These are phyloP conservation scores for Arachnopeziza araneosa DNA, from an alignment of 2,329 filamentous ascomycete species.

Conservation along the genomic window DNA sequence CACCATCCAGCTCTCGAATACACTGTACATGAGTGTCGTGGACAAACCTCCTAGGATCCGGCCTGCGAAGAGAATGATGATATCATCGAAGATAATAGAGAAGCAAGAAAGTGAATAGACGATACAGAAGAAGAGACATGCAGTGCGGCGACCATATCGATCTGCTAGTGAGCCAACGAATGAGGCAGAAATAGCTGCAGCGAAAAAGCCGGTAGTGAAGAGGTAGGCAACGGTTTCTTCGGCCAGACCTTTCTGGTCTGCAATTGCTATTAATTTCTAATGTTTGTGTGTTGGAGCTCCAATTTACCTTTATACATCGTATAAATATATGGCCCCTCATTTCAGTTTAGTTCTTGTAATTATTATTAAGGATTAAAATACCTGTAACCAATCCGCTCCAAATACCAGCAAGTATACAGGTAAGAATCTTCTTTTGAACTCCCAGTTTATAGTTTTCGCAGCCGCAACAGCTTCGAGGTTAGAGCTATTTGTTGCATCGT, in stretches of 20 bases:
- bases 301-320: slow-evolving; percentile 23
- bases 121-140: slow-evolving; percentile 49
- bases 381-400: slow-evolving; percentile 46
- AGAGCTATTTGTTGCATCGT: slow-evolving; percentile 1
- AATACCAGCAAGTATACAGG: slow-evolving; percentile 42
- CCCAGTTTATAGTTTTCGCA: slow-evolving; percentile 7
- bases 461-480: slow-evolving; percentile 6
- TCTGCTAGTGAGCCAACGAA: slow-evolving; percentile 23
- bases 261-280: neutral
- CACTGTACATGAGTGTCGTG: slow-evolving; percentile 52
- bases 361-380: slow-evolving; percentile 10
- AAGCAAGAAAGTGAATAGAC: slow-evolving; percentile 47
- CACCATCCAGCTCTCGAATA: slow-evolving; percentile 59
- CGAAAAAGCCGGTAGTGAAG: slow-evolving; percentile 24
- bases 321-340: slow-evolving; percentile 24
- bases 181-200: slow-evolving; percentile 22
- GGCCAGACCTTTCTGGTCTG: slow-evolving; percentile 21
- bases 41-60: slow-evolving; percentile 49
- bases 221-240: slow-evolving; percentile 22
- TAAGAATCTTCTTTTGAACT: slow-evolving; percentile 31
- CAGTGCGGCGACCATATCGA: slow-evolving; percentile 35
- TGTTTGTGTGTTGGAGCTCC: neutral
- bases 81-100: slow-evolving; percentile 39
- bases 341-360: neutral
- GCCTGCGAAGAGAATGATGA: slow-evolving; percentile 43